Evolutionary conservation across 306 rosid genomes (phyloP).

Genomic region (Acacia melanoxylon): DNA sequence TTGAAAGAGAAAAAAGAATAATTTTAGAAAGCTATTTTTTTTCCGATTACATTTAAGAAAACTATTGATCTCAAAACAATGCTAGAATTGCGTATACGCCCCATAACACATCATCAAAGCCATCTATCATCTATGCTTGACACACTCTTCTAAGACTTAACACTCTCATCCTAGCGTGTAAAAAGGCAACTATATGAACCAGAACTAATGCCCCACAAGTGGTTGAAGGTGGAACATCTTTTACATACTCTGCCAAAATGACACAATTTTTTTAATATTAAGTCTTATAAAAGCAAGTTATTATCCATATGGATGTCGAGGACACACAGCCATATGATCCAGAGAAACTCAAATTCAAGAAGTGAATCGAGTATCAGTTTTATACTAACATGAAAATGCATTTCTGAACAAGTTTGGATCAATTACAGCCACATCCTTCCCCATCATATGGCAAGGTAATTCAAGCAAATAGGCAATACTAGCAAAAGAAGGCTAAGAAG

Average conservation of each 20-base stretch:
- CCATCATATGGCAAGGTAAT: not conserved
- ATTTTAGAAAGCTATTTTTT: no score
- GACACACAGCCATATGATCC: not conserved
- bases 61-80: no score
- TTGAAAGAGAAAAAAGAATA: not conserved
- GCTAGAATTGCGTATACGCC: no score
- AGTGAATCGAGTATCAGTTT: conserved; percentile 7
- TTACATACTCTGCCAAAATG: not conserved
- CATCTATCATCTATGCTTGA: not conserved
- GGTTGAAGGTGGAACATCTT: not conserved
- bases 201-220: not conserved
- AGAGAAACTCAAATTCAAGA: not conserved
- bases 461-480: not conserved
- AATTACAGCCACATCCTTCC: not conserved
- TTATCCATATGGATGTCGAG: not conserved
- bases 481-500: not conserved
- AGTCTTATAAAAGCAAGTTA: not conserved
- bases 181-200: not conserved
- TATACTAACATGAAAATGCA: not conserved
- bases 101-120: not conserved
- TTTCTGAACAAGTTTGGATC: not conserved
- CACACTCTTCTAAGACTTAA: not conserved
- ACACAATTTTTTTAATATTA: not conserved
- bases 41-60: no score
- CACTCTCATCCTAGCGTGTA: not conserved